phyloP scores from a whole-genome alignment of 768 basidiomycete species.

The Tephrocybe sp. region DNA sequence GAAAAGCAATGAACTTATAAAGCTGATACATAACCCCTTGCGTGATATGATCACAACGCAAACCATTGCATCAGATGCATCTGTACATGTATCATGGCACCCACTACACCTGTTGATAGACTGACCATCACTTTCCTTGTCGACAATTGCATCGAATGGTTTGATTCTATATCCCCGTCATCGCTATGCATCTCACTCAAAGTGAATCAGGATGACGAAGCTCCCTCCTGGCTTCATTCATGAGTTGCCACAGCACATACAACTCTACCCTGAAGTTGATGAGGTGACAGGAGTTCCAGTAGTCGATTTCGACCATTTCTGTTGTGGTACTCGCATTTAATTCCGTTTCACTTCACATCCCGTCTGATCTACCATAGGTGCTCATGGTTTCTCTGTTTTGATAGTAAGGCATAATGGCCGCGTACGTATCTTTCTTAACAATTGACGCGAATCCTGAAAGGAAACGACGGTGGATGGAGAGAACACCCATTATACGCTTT shows the following conservation, averaged over 20 bases:
- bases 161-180: background rate
- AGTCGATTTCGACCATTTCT: conserved; percentile 70
- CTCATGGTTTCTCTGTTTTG: conserved; percentile 82
- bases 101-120: conserved; percentile 31
- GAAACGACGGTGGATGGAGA: conserved; percentile 55
- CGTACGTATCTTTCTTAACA: background rate
- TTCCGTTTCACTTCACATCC: background rate
- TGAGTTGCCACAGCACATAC: conserved; percentile 66
- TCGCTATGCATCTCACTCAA: background rate
- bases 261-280: conserved; percentile 44
- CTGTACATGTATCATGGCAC: conserved; percentile 15
- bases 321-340: conserved; percentile 39
- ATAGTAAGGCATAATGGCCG: conserved; percentile 48
- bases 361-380: conserved; percentile 37
- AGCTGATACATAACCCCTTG: conserved; percentile 1
- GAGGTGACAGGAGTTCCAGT: conserved; percentile 54
- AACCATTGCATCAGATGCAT: no score
- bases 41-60: no score
- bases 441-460: conserved; percentile 36
- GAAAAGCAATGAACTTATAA: background rate
- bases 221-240: conserved; percentile 77
- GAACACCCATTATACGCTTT: conserved; percentile 56
- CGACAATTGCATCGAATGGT: conserved; percentile 84
- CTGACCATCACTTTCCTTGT: conserved; percentile 65
- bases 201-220: conserved; percentile 64